Conservation (phyloP, 805 yeast species). For the Lachancea dasiensis region DNA sequence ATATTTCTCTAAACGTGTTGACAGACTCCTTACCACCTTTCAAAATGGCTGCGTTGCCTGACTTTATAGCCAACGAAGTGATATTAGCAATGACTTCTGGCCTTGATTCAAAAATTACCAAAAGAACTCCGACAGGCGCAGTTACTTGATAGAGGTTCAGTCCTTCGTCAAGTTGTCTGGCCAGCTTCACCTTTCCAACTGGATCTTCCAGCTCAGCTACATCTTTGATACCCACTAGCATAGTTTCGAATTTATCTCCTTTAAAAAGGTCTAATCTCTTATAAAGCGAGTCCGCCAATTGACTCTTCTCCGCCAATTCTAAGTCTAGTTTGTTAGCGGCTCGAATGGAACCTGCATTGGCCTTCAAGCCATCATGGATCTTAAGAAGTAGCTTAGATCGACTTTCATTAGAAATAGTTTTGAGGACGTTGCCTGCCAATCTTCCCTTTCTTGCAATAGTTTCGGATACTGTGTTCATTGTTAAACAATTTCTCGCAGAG, state of each 20-base stretch:
- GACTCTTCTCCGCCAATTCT: constrained; percentile 55
- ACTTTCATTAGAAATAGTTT: constrained; percentile 66
- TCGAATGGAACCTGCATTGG: constrained; percentile 55
- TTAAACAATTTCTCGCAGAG: too few species aligned
- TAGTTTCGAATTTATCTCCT: constrained; percentile 81
- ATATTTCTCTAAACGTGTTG: constrained; percentile 78
- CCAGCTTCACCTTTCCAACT: constrained; percentile 79
- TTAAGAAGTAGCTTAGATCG: constrained; percentile 67
- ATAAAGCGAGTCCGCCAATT: constrained; percentile 63
- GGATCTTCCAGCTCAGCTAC: constrained; percentile 90
- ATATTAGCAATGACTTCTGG: constrained; percentile 99
- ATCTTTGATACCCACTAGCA: constrained; percentile 92
- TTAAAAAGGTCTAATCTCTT: constrained; percentile 79
- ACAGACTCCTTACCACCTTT: constrained; percentile 96
- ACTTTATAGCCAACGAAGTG: constrained; percentile 89
- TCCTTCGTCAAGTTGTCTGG: constrained; percentile 85
- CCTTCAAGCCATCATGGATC: constrained; percentile 63
- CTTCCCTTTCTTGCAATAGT: constrained; percentile 76
- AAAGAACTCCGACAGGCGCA: constrained; percentile 89
- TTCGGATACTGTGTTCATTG: constrained; percentile 42
- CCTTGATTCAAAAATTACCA: constrained; percentile 91
- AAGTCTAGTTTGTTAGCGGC: constrained; percentile 72
- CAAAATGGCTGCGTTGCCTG: constrained; percentile 93
- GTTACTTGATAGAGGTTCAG: constrained; percentile 75
- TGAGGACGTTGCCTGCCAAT: constrained; percentile 74